A percentile compares a stretch with the other conserved stretches of the same genome.
phyloP scores from a whole-genome alignment of 768 basidiomycete genomes.

The Heimioporus sp. region DNA sequence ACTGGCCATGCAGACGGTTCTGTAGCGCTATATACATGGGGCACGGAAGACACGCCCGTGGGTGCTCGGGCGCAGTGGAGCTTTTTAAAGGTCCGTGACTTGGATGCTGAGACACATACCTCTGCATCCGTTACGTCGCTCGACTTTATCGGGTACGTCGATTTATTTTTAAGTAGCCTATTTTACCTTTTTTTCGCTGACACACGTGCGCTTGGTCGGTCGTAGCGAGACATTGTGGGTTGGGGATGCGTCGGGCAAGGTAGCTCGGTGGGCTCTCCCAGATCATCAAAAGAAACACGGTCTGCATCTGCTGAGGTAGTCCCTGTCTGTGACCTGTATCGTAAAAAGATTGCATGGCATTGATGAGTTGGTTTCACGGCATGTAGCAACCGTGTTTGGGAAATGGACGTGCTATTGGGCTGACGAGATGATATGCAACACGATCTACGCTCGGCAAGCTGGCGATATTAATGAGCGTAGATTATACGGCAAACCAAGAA shows the following conservation, averaged over 20 bases:
- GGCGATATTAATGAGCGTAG: too few relatives aligned
- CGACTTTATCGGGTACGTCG: slow-evolving; percentile 71
- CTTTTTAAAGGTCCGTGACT: slow-evolving; percentile 63
- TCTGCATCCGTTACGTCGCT: slow-evolving; percentile 66
- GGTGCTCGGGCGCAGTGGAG: slow-evolving; percentile 72
- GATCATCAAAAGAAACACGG: slow-evolving; percentile 16
- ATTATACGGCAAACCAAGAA: too few relatives aligned
- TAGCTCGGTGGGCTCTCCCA: slow-evolving; percentile 22
- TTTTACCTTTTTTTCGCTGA: background rate
- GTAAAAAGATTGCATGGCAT: too few relatives aligned
- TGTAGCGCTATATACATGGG: slow-evolving; percentile 83
- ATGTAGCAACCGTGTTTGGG: too few relatives aligned
- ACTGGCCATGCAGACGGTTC: slow-evolving; percentile 75
- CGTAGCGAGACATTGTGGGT: slow-evolving; percentile 25
- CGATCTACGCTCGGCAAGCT: too few relatives aligned
- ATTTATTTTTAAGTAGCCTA: background rate
- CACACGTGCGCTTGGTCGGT: too few relatives aligned
- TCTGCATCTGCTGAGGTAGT: too few relatives aligned
- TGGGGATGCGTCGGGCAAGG: slow-evolving; percentile 24
- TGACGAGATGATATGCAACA: too few relatives aligned
- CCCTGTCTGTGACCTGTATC: too few relatives aligned
- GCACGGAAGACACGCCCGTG: slow-evolving; percentile 66
- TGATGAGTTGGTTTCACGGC: too few relatives aligned
- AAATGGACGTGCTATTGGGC: too few relatives aligned
- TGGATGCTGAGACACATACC: slow-evolving; percentile 50